Evolutionary conservation across 257 asterid species (phyloP).

Genomic region (Solanum sitiens): DNA sequence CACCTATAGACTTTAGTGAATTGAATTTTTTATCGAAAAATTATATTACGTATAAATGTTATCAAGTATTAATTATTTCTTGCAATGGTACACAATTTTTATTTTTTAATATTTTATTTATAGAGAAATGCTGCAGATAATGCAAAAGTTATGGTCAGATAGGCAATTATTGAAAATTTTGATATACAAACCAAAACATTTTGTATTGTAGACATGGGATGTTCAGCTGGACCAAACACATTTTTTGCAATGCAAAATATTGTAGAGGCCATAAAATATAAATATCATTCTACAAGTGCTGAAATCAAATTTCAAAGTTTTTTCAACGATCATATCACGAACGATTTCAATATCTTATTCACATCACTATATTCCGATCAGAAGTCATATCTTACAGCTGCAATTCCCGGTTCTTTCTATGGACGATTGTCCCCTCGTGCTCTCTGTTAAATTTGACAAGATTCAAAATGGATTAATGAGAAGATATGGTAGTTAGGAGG

Average conservation of each 20-base stretch:
- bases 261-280: not conserved
- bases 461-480: no score
- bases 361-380: conserved; percentile 17
- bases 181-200: not conserved
- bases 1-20: no score
- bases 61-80: no score
- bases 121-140: no score
- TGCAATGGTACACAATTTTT: no score
- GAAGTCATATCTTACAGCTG: conserved; percentile 28
- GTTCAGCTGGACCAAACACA: not conserved
- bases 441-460: no score
- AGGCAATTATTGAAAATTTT: not conserved
- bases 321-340: conserved; percentile 31
- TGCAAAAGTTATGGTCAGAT: no score
- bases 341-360: conserved; percentile 43
- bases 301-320: conserved; percentile 4
- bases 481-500: no score
- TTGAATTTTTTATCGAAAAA: no score
- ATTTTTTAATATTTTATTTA: no score
- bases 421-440: not conserved
- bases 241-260: not conserved
- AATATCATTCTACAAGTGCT: not conserved
- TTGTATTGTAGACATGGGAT: not conserved
- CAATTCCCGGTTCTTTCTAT: conserved; percentile 42
- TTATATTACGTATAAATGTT: no score